Conservation (phyloP, 2,329 filamentous ascomycete genomes). For the Ascochyta fabae region DNA sequence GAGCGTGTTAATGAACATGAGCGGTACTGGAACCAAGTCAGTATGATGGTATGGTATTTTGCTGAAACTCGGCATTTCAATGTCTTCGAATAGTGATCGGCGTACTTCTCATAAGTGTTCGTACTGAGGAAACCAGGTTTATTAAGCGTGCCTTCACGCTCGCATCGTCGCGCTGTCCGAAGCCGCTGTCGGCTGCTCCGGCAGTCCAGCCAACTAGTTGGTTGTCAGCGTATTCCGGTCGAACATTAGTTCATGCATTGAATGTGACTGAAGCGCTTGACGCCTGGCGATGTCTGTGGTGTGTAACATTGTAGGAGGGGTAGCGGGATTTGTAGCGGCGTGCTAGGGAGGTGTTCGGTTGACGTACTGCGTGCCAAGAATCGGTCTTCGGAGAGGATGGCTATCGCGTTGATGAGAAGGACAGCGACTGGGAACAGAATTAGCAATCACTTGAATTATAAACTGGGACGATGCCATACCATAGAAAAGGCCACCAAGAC, state of each 20-base stretch:
- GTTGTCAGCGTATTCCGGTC: background rate
- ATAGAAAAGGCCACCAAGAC: constrained; percentile 75
- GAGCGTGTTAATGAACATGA: constrained; percentile 49
- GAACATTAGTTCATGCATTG: background rate
- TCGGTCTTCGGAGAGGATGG: constrained; percentile 91
- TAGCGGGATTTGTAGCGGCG: background rate
- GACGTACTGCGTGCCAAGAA: constrained; percentile 80
- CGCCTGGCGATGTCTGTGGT: background rate
- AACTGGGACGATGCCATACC: constrained; percentile 53
- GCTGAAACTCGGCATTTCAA: background rate
- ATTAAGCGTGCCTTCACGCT: constrained; percentile 87
- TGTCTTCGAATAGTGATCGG: constrained; percentile 27
- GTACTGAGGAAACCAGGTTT: constrained; percentile 86
- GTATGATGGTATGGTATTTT: background rate
- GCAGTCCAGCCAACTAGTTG: constrained; percentile 79
- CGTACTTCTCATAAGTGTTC: constrained; percentile 92
- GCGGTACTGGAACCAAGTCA: constrained; percentile 41
- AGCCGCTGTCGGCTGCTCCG: constrained; percentile 70
- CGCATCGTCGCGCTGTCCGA: constrained; percentile 73
- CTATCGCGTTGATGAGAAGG: constrained; percentile 91
- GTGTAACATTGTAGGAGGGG: background rate
- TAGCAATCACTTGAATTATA: constrained; percentile 18
- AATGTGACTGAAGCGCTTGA: background rate
- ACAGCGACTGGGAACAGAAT: constrained; percentile 66
- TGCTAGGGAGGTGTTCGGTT: background rate